phyloP scores from a whole-genome alignment of 1,284 basidiomycete genomes.

The Fomes fomentarius region DNA sequence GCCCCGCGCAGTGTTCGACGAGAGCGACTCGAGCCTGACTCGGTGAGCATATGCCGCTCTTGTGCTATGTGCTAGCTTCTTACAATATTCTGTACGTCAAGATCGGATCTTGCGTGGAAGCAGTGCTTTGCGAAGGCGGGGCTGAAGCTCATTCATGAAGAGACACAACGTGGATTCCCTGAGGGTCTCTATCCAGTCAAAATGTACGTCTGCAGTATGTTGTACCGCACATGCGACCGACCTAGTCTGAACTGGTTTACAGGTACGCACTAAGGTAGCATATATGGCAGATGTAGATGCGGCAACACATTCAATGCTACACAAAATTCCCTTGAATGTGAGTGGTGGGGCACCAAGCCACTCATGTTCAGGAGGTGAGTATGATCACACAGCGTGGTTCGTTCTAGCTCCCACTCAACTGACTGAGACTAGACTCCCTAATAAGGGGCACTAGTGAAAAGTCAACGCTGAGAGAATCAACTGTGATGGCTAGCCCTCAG shows the following conservation, averaged over 20 bases:
- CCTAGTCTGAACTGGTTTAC: not conserved
- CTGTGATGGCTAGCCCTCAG: too few relatives aligned
- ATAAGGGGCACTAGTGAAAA: too few relatives aligned
- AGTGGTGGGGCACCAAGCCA: too few relatives aligned
- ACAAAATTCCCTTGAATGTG: too few relatives aligned
- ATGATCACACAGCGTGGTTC: too few relatives aligned
- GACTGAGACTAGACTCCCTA: too few relatives aligned
- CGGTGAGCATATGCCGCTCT: conserved; percentile 48
- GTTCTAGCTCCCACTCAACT: too few relatives aligned
- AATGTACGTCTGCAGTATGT: too few relatives aligned
- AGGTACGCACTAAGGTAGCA: conserved; percentile 64
- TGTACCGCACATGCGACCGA: too few relatives aligned
- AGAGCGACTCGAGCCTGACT: conserved; percentile 87
- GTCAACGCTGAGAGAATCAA: too few relatives aligned
- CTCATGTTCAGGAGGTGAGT: too few relatives aligned
- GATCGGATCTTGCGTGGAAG: conserved; percentile 86
- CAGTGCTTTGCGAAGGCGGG: conserved; percentile 72
- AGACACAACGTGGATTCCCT: conserved; percentile 81
- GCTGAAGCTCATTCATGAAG: conserved; percentile 67
- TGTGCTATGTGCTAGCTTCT: not conserved
- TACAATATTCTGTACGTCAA: conserved; percentile 33
- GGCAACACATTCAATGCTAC: too few relatives aligned
- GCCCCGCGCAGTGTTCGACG: conserved; percentile 74
- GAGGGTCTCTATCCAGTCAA: conserved; percentile 81
- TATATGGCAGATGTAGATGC: not conserved